phyloP scores from a whole-genome alignment of 2,329 filamentous ascomycete genomes.

The Ceratocystis variospora region DNA sequence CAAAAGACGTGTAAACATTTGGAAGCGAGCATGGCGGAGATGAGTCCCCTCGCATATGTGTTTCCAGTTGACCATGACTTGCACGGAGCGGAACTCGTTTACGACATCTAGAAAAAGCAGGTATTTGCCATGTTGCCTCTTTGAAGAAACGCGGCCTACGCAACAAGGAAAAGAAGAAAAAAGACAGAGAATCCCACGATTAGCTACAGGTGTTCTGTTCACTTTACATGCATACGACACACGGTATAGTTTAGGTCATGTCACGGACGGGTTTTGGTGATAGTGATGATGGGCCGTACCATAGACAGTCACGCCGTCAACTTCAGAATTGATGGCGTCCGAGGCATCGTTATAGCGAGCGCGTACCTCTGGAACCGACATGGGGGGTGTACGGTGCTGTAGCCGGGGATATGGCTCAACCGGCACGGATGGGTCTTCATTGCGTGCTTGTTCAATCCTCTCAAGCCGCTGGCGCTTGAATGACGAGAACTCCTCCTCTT shows the following conservation, averaged over 20 bases:
- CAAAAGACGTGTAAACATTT: conserved; percentile 49
- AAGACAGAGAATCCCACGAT: conserved; percentile 11
- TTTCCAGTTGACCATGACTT: conserved; percentile 60
- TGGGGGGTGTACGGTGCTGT: conserved; percentile 15
- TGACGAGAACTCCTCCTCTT: conserved; percentile 24
- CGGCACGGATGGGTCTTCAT: conserved; percentile 18
- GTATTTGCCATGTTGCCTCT: conserved; percentile 59
- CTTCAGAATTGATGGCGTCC: conserved; percentile 1
- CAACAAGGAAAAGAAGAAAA: conserved; percentile 25
- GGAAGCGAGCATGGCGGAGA: conserved; percentile 35
- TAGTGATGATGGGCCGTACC: conserved; percentile 21
- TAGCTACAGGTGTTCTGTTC: conserved; percentile 24
- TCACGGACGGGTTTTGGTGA: background rate
- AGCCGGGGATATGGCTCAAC: conserved; percentile 18
- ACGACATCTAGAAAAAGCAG: conserved; percentile 74
- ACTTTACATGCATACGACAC: conserved; percentile 23
- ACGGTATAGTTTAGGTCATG: conserved; percentile 13
- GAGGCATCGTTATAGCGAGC: conserved; percentile 13
- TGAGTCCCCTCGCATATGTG: conserved; percentile 27
- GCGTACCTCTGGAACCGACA: conserved; percentile 20
- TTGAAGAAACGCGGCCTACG: conserved; percentile 57
- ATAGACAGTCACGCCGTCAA: conserved; percentile 22
- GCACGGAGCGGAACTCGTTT: conserved; percentile 57
- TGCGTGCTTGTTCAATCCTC: conserved; percentile 25
- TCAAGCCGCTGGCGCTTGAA: conserved; percentile 29